Base-by-base conservation (phyloP, 495 filamentous ascomycete genomes). In the Trichoderma asperelloides region DNA sequence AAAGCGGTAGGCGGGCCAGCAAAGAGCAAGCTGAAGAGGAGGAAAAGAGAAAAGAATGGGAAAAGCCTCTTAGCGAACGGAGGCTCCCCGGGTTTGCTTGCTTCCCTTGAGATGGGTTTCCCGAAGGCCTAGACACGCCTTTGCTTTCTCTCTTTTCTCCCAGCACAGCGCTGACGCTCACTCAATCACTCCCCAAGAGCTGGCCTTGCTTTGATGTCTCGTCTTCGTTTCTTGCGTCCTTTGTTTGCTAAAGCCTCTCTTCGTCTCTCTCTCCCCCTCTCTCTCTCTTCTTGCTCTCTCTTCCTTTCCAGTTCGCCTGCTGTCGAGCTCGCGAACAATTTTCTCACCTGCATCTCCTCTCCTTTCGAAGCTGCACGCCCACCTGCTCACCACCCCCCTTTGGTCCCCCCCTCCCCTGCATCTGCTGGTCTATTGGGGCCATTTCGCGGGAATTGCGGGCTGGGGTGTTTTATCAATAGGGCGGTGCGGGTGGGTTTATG, bases 381-480 rank as follows among this genome's bases (percentile, higher is more conserved):
- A 60, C 55, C 9, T 28, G 25, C n/a, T n/a, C n/a, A n/a, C 55
- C 55, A 60, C 55, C 55, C 55, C 55, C 25, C 13, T 30, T 23
- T 4, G 30, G 15, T 18, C 43, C 2, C 43, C 21, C 49, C 55
- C 55, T 60, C 55, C 55, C 55, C 55, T 60, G 55, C 55, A 60
- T 60, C n/a, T 37, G 33, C 33, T 47, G 43, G 11, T 60, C 55
- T 25, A 60, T 60, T 60, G 55, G 55, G 25, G 55, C 27, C 55
- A 30, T 28, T 60, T 60, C 55, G 55, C 55, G 55, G 55, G 55
- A 60, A 60, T 60, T 60, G 55, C 55, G 55, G 55, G 55, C 55
- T 60, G 55, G 55, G 55, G 55, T 30, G 55, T 60, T 60, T 60
- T 60, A 60, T 60, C 55, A 60, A 60, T 30, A 60, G 55, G 55